Evolutionary conservation across 495 filamentous ascomycete genomes (phyloP), one percentile per base, ranked within the genome.

Genomic region (Trichoderma reesei): DNA sequence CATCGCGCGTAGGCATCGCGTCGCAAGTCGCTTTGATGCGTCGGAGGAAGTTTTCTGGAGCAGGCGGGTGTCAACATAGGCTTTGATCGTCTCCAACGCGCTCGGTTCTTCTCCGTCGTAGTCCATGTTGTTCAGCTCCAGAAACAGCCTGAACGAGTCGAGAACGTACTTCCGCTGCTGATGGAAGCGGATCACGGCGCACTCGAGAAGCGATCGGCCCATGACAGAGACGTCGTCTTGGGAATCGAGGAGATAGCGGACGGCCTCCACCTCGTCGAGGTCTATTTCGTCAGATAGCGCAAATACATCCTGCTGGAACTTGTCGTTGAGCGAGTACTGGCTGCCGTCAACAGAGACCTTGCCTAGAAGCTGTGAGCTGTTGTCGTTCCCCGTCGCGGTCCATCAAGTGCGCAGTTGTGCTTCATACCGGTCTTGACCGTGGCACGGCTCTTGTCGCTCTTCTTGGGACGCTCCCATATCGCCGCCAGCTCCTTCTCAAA

Each of bases 191-290:
- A 98, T 86, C 63, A 96, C 80, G 65, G 89, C 89, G 62, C 85
- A 84, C 66, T 88, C 85, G 46, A 88, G 76, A 67, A 86, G 78
- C 31, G 90, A 76, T 37, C 90, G 82, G 64, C 90, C 89, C 34
- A 91, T 78, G 16, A 79, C 68, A 59, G 84, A 79, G 10, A 84
- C 77, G 66, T 90, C 85, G 59, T 84, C 79, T 70, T 89, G 83
- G 7, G 88, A 83, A 44, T 82, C 80, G 18, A 95, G 72, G 64
- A 93, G 83, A 33, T 96, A 76, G 59, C 80, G 73, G 7, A 92
- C 90, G 26, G 95, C 88, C 70, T 91, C 79, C 60, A 96, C 67
- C 73, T 99, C 94, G 74, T 99, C 93, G 36, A 99, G 80, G 67
- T 96, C 84, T 62, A 97, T 79, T 33, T 86, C 86, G 75, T 98